phyloP scores from a whole-genome alignment of 164 flowering plant species.

The Pachysandra terminalis region DNA sequence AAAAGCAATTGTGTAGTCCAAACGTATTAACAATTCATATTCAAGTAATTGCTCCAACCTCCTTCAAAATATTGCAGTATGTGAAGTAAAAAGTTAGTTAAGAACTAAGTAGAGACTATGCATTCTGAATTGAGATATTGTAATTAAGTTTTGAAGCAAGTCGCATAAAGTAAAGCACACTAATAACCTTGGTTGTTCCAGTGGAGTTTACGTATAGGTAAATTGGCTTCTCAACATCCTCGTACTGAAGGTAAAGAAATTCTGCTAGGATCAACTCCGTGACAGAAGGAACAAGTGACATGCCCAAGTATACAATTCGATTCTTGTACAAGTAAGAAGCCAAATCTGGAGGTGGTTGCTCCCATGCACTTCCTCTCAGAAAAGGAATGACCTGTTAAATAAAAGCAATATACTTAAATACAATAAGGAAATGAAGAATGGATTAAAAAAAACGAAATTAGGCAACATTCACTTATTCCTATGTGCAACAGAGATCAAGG shows the following conservation, averaged over 20 bases:
- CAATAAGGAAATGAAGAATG: neutral
- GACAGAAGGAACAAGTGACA: slow-evolving; percentile 87
- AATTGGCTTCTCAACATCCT: slow-evolving; percentile 77
- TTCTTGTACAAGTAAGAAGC: slow-evolving; percentile 83
- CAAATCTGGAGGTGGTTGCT: slow-evolving; percentile 95
- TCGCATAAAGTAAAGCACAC: neutral
- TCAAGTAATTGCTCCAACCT: too few species aligned
- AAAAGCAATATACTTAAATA: neutral
- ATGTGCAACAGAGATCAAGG: neutral
- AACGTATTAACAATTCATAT: too few species aligned
- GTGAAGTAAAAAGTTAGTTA: neutral
- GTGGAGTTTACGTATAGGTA: slow-evolving; percentile 91
- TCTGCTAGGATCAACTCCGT: slow-evolving; percentile 86
- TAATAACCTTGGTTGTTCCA: slow-evolving; percentile 78
- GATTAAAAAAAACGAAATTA: neutral
- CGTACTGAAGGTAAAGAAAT: slow-evolving; percentile 80
- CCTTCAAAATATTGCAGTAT: neutral
- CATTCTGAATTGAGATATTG: neutral
- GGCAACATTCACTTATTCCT: neutral
- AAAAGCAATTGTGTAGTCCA: too few species aligned
- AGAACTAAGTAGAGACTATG: neutral
- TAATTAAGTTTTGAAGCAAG: neutral
- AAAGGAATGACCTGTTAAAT: slow-evolving; percentile 82
- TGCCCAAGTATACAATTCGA: slow-evolving; percentile 89
- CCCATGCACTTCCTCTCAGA: slow-evolving; percentile 72